Percentiles rank a stretch among this genome's conserved stretches.
Conservation (phyloP, 352 stramenopile genomes). For the Phytophthora melonis region DNA sequence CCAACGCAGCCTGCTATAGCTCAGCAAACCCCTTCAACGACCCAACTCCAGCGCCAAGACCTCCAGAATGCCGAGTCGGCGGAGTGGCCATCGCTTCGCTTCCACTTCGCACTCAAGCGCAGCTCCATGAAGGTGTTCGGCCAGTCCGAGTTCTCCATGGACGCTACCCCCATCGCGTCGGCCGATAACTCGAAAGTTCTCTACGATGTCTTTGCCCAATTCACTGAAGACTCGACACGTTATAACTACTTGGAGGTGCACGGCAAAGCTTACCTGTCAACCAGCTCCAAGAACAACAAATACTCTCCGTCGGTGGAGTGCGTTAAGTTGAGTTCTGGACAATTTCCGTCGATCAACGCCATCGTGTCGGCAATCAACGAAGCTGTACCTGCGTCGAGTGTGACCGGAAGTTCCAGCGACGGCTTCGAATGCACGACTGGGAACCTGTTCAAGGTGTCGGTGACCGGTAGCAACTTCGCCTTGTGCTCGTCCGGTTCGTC, state of each 20-base stretch:
- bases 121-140: constrained; percentile 1
- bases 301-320: neutral
- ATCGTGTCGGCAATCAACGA: constrained; percentile 24
- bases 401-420: neutral
- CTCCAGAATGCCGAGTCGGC: neutral
- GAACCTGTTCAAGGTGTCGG: constrained; percentile 5
- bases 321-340: too few relatives aligned
- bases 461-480: constrained; percentile 17
- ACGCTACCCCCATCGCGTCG: constrained; percentile 1
- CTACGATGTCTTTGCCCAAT: constrained; percentile 10
- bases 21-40: neutral
- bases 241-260: neutral
- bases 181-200: neutral
- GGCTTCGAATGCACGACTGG: constrained; percentile 2
- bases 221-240: neutral
- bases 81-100: neutral
- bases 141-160: constrained; percentile 13
- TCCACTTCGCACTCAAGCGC: constrained; percentile 1
- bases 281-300: too few relatives aligned
- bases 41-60: neutral
- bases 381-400: constrained; percentile 10
- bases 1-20: neutral
- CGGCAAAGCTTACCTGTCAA: neutral
- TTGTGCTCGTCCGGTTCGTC: constrained; percentile 19
- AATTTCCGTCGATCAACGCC: too few relatives aligned